Evolutionary conservation across 345 rosid genomes (phyloP), one percentile per base, ranked within the genome.

Genomic region (Anastatica hierochuntica): DNA sequence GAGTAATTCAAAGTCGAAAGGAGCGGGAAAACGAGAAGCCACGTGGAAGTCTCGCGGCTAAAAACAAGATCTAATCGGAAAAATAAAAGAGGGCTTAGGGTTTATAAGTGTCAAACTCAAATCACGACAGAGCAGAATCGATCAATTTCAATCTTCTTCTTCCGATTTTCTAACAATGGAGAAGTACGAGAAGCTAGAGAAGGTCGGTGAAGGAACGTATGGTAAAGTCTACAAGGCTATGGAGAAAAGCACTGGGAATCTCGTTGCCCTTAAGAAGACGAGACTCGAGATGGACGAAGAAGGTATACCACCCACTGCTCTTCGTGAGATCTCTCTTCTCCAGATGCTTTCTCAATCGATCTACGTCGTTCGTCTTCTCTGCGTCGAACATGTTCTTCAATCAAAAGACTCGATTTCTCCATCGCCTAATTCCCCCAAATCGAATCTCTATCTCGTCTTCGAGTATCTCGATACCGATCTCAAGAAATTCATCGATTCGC

Each of bases 211-310:
- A 65, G 98, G 98, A 5, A 90, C 98, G 0, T 87, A 90, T 64
- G 98, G 98, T 0, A 90, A 90, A 58, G 98, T 87, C 0, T 90
- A 87, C 86, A 90, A 90, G 57, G 98, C 98, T 13, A 77, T 76
- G 58, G 96, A 90, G 74, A 86, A 74, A 64, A 24, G 64, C 10
- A 90, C 74, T 4, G 98, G 98, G 0, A 81, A 82, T 13, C 33
- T 90, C 16, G 98, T 90, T 6, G 96, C 98, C 7, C 85, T 90
- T 10, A 90, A 90, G 69, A 87, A 90, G 63, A 84, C 98, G 0
- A 63, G 98, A 5, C 86, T 90, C 13, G 96, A 90, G 68, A 90
- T 87, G 83, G 98, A 87, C 76, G 98, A 90, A 53, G 98, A 90
- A 67, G 98, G 98, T 46, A 72, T 90, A 1, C 98, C 98, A 20